phyloP scores from a whole-genome alignment of 768 basidiomycete genomes.

The Boletus bicolor region DNA sequence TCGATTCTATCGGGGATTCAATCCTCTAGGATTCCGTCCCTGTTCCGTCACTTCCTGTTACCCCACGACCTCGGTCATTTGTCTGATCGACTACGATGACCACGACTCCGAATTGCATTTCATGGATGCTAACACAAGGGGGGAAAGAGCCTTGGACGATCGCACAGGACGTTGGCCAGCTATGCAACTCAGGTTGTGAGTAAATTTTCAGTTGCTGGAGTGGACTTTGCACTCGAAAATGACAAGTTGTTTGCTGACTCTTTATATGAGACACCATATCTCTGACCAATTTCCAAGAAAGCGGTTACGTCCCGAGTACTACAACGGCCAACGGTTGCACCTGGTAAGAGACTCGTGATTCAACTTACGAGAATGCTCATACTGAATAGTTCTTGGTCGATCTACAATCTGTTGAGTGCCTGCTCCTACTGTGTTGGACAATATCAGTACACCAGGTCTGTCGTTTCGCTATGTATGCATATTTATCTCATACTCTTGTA shows the following conservation, averaged over 20 bases:
- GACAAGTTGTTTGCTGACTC: not conserved
- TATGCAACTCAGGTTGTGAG: conserved; percentile 20
- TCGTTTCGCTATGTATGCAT: not conserved
- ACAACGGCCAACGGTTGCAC: conserved; percentile 19
- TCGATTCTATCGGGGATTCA: not conserved
- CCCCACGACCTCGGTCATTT: not conserved
- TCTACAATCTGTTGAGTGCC: conserved; percentile 30
- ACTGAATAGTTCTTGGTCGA: conserved; percentile 26
- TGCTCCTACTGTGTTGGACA: conserved; percentile 20
- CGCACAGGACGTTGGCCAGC: conserved; percentile 18
- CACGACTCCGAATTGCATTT: conserved; percentile 8
- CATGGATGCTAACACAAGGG: conserved; percentile 10
- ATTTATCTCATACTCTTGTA: conserved; percentile 7
- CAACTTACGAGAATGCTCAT: not conserved
- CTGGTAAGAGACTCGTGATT: conserved; percentile 15
- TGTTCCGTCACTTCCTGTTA: not conserved
- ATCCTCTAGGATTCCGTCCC: not conserved
- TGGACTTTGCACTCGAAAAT: not conserved
- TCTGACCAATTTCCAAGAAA: conserved; percentile 15
- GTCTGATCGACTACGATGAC: conserved; percentile 2
- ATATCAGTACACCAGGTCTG: conserved; percentile 15
- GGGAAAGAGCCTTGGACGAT: conserved; percentile 13
- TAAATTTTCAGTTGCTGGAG: not conserved
- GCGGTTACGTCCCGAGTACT: conserved; percentile 15
- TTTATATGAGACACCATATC: conserved; percentile 16